These are phyloP conservation scores for Alternaria sp. DNA, from an alignment of 2,329 filamentous ascomycete genomes.

Conservation along the genomic window DNA sequence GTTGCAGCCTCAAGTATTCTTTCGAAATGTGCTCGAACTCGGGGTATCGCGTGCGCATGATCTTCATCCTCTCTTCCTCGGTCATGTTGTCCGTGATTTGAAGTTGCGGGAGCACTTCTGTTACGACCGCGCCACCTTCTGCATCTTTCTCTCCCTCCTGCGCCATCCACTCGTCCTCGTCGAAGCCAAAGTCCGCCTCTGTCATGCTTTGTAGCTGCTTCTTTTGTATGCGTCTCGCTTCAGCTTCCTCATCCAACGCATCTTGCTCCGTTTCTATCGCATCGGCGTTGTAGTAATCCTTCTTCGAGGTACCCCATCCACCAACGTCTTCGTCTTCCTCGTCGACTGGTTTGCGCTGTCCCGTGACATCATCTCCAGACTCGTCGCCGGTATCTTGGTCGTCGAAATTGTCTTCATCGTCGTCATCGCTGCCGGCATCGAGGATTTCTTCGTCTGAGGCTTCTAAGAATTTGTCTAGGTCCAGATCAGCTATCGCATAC, in stretches of 20 bases:
- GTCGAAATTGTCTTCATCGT: constrained; percentile 47
- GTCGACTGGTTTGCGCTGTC: constrained; percentile 49
- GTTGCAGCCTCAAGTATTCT: constrained; percentile 77
- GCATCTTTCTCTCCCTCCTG: constrained; percentile 56
- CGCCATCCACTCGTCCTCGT: constrained; percentile 83
- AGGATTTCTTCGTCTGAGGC: constrained; percentile 69
- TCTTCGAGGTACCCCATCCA: constrained; percentile 86
- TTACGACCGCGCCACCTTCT: constrained; percentile 65
- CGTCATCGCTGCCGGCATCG: constrained; percentile 53
- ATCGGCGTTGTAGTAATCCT: constrained; percentile 94
- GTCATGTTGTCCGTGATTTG: constrained; percentile 82
- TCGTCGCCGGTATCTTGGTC: constrained; percentile 48
- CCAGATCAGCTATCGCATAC: constrained; percentile 1
- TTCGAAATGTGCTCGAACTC: constrained; percentile 87
- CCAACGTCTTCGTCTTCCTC: constrained; percentile 65
- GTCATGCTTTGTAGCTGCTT: constrained; percentile 90
- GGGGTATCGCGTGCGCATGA: constrained; percentile 83
- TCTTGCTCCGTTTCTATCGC: constrained; percentile 71
- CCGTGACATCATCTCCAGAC: constrained; percentile 41
- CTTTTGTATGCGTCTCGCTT: constrained; percentile 85
- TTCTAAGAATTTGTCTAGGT: constrained; percentile 62
- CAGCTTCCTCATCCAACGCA: constrained; percentile 88
- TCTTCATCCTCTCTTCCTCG: constrained; percentile 73
- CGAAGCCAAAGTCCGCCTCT: constrained; percentile 91
- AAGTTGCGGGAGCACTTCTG: constrained; percentile 82